Evolutionary conservation across 176 grass and related monocot species (phyloP).

Genomic region (Saccharum spontaneum): DNA sequence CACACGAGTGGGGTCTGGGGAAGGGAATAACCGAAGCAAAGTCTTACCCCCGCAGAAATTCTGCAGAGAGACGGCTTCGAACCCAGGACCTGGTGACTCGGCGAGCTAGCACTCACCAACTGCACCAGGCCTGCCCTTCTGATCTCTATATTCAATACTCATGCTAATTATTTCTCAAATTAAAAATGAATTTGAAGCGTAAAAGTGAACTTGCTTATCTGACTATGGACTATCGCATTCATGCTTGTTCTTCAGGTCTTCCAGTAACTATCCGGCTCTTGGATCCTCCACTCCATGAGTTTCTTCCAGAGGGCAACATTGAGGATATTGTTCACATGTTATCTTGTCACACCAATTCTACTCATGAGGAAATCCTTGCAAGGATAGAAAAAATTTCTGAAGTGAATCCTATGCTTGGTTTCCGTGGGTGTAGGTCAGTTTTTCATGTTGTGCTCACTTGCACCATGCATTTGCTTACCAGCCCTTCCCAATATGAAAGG

Average conservation of each 20-base stretch:
- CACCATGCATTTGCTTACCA: conserved; percentile 5
- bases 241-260: conserved; percentile 56
- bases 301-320: conserved; percentile 78
- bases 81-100: no score
- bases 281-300: conserved; percentile 93
- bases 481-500: not conserved
- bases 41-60: no score
- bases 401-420: conserved; percentile 98
- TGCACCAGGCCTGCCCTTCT: no score
- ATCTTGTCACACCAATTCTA: conserved; percentile 57
- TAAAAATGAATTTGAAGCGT: not conserved
- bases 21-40: no score
- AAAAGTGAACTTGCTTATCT: not conserved
- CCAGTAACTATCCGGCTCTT: conserved; percentile 86
- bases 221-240: not conserved
- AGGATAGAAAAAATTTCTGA: conserved; percentile 90
- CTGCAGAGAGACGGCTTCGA: no score
- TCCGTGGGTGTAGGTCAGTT: conserved; percentile 87
- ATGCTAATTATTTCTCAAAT: not conserved
- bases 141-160: not conserved
- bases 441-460: conserved; percentile 17
- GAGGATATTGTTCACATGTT: conserved; percentile 76
- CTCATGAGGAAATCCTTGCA: conserved; percentile 69
- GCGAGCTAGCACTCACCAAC: no score
- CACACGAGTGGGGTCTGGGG: no score